Percentiles rank a stretch among this genome's conserved stretches.
Evolutionary conservation across 352 stramenopile genomes (phyloP).

Genomic region (Phytopythium delawarense): DNA sequence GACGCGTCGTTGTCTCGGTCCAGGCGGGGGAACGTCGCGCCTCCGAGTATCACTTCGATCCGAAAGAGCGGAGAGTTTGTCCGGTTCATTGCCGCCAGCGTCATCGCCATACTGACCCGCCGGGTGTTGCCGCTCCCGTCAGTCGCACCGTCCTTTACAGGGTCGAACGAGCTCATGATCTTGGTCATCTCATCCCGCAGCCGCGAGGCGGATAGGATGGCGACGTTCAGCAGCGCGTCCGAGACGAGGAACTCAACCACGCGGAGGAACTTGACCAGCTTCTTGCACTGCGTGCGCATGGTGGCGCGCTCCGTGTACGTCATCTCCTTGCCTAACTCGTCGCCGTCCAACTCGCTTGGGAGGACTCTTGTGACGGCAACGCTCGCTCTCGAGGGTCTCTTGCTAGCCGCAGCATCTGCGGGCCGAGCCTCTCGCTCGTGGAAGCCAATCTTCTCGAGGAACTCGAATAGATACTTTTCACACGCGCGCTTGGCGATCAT

Average conservation of each 20-base stretch:
- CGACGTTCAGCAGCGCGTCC: conserved; percentile 69
- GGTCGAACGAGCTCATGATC: conserved; percentile 20
- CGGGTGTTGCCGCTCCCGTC: background rate
- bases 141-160: background rate
- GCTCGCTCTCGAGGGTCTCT: conserved; percentile 2
- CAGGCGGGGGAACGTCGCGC: background rate
- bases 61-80: conserved; percentile 50
- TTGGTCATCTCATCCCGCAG: conserved; percentile 36
- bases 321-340: conserved; percentile 60
- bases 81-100: background rate
- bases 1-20: background rate
- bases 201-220: conserved; percentile 49
- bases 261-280: conserved; percentile 89
- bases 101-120: background rate
- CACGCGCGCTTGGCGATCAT: conserved; percentile 63
- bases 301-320: conserved; percentile 93
- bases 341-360: conserved; percentile 2
- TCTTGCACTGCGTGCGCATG: conserved; percentile 89
- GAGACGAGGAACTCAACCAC: conserved; percentile 90
- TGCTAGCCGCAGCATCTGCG: background rate
- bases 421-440: conserved; percentile 23
- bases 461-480: conserved; percentile 55
- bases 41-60: conserved; percentile 53
- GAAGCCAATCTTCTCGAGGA: conserved; percentile 52
- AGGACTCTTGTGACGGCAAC: background rate